These are phyloP conservation scores for Nemophila menziesii DNA, from an alignment of 257 asterid species.

Conservation along the genomic window DNA sequence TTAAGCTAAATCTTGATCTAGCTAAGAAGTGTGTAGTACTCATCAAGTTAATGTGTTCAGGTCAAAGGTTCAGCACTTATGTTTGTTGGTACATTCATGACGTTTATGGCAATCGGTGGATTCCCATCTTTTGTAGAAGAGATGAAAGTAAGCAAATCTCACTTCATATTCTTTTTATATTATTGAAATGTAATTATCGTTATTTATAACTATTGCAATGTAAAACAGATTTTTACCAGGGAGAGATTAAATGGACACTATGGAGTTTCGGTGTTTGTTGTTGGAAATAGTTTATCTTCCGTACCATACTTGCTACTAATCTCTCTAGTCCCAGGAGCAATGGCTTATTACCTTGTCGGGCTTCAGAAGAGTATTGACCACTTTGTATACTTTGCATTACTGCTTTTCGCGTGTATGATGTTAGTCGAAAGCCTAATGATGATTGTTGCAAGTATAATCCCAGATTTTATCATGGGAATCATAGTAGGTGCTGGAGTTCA, in stretches of 20 bases:
- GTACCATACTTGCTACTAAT: conserved; percentile 19
- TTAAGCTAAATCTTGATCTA: neutral
- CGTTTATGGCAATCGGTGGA: conserved; percentile 62
- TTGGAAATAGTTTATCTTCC: conserved; percentile 17
- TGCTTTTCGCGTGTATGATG: too few species aligned
- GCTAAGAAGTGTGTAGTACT: neutral
- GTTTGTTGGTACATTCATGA: conserved; percentile 33
- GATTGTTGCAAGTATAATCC: too few species aligned
- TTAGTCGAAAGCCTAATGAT: too few species aligned
- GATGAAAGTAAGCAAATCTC: conserved; percentile 28
- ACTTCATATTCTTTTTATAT: too few species aligned
- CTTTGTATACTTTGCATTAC: too few species aligned
- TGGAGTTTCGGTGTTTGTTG: too few species aligned
- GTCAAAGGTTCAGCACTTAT: conserved; percentile 47
- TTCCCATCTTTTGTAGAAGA: conserved; percentile 62
- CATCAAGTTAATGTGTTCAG: conserved; percentile 9
- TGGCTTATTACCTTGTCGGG: conserved; percentile 17
- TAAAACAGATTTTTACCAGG: conserved; percentile 17
- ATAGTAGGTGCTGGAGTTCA: too few species aligned
- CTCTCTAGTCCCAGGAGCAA: conserved; percentile 19
- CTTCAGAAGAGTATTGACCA: too few species aligned
- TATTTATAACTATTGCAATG: neutral
- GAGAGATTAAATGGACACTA: conserved; percentile 28
- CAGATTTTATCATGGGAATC: too few species aligned
- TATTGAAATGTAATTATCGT: neutral